Conservation (phyloP, 345 rosid species). For the Arabidopsis suecica region DNA sequence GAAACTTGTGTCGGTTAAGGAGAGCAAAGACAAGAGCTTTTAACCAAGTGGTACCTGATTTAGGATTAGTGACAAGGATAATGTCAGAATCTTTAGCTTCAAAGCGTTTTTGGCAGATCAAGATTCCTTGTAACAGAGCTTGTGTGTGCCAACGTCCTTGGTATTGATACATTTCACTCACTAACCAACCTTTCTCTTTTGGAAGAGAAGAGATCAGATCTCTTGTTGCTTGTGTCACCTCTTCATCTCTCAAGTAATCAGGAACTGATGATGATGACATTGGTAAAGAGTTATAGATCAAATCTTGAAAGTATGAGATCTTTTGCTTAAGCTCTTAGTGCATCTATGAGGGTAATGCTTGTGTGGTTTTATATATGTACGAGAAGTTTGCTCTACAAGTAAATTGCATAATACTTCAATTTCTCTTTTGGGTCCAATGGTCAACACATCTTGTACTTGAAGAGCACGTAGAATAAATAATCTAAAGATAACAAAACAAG, state of each 20-base stretch:
- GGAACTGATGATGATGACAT: slow-evolving; percentile 41
- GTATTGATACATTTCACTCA: slow-evolving; percentile 45
- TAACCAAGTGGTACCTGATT: slow-evolving; percentile 73
- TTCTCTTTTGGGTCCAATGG: neutral
- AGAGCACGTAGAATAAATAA: slow-evolving; percentile 8
- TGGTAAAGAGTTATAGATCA: neutral
- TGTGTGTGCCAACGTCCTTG: slow-evolving; percentile 57
- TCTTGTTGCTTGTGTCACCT: slow-evolving; percentile 44
- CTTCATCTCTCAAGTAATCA: slow-evolving; percentile 24
- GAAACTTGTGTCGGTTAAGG: slow-evolving; percentile 45
- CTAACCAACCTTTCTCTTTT: slow-evolving; percentile 52
- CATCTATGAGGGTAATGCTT: neutral
- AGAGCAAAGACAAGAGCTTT: slow-evolving; percentile 63
- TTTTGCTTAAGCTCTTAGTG: neutral
- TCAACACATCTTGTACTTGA: slow-evolving; percentile 18
- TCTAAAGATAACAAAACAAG: neutral
- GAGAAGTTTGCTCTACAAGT: slow-evolving; percentile 5
- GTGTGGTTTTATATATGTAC: slow-evolving; percentile 14
- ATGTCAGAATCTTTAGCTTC: slow-evolving; percentile 53
- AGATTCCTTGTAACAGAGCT: slow-evolving; percentile 28
- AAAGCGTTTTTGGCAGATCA: slow-evolving; percentile 50
- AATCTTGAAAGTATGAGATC: neutral
- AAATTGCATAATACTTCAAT: neutral
- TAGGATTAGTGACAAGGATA: slow-evolving; percentile 60
- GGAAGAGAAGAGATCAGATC: slow-evolving; percentile 53